These are phyloP conservation scores for Nicotiana knightiana DNA, from an alignment of 257 asterid genomes.

Conservation along the genomic window DNA sequence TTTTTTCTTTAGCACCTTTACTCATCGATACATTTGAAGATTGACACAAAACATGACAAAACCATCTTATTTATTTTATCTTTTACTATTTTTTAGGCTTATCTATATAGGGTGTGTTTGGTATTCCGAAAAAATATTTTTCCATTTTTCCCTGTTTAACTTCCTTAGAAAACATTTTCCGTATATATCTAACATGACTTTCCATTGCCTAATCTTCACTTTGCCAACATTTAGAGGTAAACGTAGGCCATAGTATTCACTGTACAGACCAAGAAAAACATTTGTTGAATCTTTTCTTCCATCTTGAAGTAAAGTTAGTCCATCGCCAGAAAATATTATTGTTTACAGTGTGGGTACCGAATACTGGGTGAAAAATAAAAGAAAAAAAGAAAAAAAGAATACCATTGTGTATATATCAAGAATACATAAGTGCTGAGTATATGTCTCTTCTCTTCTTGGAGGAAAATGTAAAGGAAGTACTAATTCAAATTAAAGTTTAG, in stretches of 20 bases:
- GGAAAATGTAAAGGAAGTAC: no score
- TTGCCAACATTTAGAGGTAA: neutral
- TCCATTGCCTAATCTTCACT: neutral
- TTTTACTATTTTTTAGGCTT: neutral
- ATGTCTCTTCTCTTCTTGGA: neutral
- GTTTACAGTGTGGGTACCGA: no score
- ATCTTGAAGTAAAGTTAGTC: neutral
- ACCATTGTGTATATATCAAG: neutral
- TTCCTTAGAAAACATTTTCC: no score
- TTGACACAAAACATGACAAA: neutral
- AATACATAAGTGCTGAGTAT: neutral
- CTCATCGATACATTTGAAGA: neutral
- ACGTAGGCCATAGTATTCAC: no score
- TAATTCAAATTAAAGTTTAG: no score
- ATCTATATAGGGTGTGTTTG: no score
- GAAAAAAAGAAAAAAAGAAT: no score
- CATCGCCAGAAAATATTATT: neutral
- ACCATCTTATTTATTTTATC: neutral
- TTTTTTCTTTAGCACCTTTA: neutral
- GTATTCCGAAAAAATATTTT: no score
- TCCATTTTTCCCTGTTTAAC: no score
- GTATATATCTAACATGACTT: neutral
- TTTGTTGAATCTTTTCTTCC: neutral
- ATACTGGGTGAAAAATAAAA: no score
- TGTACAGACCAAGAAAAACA: no score